phyloP scores from a whole-genome alignment of 805 yeast species.

The Starmerella etchellsii region DNA sequence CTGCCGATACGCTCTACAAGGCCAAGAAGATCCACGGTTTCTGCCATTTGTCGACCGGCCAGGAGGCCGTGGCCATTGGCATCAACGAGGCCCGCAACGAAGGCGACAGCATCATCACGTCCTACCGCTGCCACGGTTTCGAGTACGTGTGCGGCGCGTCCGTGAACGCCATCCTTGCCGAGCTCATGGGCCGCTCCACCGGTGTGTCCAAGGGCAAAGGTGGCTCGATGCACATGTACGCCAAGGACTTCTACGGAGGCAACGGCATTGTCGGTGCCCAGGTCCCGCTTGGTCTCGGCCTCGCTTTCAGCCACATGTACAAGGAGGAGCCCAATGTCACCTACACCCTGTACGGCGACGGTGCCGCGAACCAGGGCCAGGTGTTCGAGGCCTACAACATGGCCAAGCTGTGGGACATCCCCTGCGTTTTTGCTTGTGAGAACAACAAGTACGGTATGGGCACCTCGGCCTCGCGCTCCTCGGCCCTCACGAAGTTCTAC shows the following conservation, averaged over 20 bases:
- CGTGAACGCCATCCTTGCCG: slow-evolving; percentile 81
- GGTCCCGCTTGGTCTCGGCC: slow-evolving; percentile 95
- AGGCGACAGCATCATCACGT: slow-evolving; percentile 82
- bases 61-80: slow-evolving; percentile 98
- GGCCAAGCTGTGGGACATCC: slow-evolving; percentile 98
- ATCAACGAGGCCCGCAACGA: slow-evolving; percentile 85
- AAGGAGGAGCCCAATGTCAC: slow-evolving; percentile 59
- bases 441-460: slow-evolving; percentile 99
- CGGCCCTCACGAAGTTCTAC: slow-evolving; percentile 92
- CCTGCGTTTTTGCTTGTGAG: slow-evolving; percentile 91
- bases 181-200: slow-evolving; percentile 88
- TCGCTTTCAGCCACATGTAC: slow-evolving; percentile 97
- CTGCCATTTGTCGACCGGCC: slow-evolving; percentile 97
- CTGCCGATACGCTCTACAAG: slow-evolving; percentile 93
- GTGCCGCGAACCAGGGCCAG: slow-evolving; percentile 99
- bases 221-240: slow-evolving; percentile 99
- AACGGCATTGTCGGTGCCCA: slow-evolving; percentile 99
- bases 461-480: slow-evolving; percentile 91
- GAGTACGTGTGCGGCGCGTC: slow-evolving; percentile 93
- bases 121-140: slow-evolving; percentile 98
- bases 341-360: slow-evolving; percentile 92
- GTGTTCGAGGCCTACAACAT: slow-evolving; percentile 95
- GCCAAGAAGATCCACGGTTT: slow-evolving; percentile 98
- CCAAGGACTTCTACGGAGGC: slow-evolving; percentile 94
- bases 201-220: slow-evolving; percentile 98